Conservation (phyloP, 2,329 filamentous ascomycete species). For the Hypoxylon sp. region DNA sequence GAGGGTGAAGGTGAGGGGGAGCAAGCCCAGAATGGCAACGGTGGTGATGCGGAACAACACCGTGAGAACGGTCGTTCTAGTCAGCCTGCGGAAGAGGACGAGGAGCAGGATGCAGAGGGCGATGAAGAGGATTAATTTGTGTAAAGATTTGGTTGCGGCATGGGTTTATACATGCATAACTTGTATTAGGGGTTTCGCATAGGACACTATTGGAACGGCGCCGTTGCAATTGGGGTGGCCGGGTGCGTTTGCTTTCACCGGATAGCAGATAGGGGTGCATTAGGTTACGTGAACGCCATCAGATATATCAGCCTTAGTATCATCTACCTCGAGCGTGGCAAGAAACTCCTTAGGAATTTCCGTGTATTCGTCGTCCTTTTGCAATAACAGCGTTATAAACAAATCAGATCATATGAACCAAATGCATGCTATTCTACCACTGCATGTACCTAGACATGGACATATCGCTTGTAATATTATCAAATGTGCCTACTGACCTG, state of each 20-base stretch:
- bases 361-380: neutral
- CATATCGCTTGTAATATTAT: too few relatives aligned
- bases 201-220: neutral
- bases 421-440: neutral
- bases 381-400: neutral
- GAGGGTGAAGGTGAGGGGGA: slow-evolving; percentile 47
- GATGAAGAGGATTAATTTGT: slow-evolving; percentile 60
- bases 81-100: slow-evolving; percentile 43
- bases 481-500: too few relatives aligned
- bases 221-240: neutral
- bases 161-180: neutral
- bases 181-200: slow-evolving; percentile 6
- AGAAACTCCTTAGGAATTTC: too few relatives aligned
- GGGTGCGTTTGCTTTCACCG: neutral
- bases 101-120: slow-evolving; percentile 61
- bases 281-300: neutral
- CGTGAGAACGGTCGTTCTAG: slow-evolving; percentile 43
- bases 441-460: too few relatives aligned
- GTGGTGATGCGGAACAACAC: slow-evolving; percentile 51
- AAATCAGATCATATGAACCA: neutral
- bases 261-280: neutral
- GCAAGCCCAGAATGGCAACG: slow-evolving; percentile 9
- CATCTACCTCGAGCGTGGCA: too few relatives aligned
- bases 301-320: too few relatives aligned
- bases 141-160: neutral